phyloP scores from a whole-genome alignment of 192 early-diverging fungal genomes.

The Backusella mclennaniae region DNA sequence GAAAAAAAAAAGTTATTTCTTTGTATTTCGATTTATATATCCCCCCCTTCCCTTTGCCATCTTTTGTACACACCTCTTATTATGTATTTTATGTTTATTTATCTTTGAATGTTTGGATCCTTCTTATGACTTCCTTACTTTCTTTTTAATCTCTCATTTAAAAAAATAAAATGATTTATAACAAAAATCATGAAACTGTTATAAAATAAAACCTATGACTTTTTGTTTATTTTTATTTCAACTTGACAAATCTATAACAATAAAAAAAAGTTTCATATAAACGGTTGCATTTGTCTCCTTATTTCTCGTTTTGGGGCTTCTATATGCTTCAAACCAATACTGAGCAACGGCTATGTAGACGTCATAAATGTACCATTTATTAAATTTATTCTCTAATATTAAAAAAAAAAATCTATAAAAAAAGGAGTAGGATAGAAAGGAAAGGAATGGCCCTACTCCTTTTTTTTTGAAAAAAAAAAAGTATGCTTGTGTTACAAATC shows the following conservation, averaged over 20 bases:
- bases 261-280: neutral
- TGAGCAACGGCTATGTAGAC: neutral
- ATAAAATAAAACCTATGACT: neutral
- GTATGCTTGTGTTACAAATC: neutral
- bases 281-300: neutral
- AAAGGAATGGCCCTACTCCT: neutral
- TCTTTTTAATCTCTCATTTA: neutral
- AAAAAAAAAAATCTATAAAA: neutral
- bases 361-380: neutral
- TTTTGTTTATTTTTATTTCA: neutral
- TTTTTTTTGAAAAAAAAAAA: neutral
- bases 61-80: neutral
- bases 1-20: neutral
- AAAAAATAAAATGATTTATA: neutral
- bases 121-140: conserved; percentile 5
- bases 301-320: neutral
- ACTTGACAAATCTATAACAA: neutral
- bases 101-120: neutral
- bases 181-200: neutral
- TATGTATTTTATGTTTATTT: conserved; percentile 8
- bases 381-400: neutral
- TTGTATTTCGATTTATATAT: neutral
- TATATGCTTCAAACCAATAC: neutral
- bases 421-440: neutral
- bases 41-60: neutral